Conservation (phyloP, 192 early-diverging fungal genomes). For the Coemansia sp. region DNA sequence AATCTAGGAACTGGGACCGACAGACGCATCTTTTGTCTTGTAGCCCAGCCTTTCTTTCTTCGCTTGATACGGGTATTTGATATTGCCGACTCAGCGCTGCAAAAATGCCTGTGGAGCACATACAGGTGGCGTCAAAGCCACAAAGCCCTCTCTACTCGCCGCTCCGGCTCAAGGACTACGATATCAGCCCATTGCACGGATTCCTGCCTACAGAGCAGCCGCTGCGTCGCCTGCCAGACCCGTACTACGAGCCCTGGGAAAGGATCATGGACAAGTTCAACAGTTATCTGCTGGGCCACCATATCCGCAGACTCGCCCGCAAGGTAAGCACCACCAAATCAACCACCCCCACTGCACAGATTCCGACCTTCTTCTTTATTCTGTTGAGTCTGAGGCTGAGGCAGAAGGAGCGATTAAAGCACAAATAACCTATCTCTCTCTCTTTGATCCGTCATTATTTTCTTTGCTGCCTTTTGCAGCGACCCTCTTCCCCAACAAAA, state of each 20-base stretch:
- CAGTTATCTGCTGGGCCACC: conserved; percentile 69
- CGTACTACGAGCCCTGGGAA: conserved; percentile 90
- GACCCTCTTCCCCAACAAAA: no score
- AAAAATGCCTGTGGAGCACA: conserved; percentile 5
- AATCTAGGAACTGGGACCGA: background rate
- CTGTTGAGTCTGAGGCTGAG: background rate
- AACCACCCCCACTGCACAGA: background rate
- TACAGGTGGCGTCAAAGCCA: no score
- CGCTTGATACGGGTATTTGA: background rate
- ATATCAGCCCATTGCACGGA: conserved; percentile 78
- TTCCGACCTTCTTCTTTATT: background rate
- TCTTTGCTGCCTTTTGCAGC: no score
- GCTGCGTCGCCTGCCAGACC: conserved; percentile 67
- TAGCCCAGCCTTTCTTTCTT: background rate
- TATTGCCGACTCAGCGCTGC: background rate
- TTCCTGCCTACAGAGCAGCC: conserved; percentile 84
- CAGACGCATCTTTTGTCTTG: background rate
- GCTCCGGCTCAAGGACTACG: conserved; percentile 71
- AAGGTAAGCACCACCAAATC: conserved; percentile 57
- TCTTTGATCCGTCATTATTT: no score
- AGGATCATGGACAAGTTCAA: conserved; percentile 74
- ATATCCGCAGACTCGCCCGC: conserved; percentile 63
- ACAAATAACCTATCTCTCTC: no score
- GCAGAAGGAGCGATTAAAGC: no score
- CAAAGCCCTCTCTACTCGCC: conserved; percentile 21